These are phyloP conservation scores for Leptoxyphium fumago DNA, from an alignment of 2,329 filamentous ascomycete species.

Conservation along the genomic window DNA sequence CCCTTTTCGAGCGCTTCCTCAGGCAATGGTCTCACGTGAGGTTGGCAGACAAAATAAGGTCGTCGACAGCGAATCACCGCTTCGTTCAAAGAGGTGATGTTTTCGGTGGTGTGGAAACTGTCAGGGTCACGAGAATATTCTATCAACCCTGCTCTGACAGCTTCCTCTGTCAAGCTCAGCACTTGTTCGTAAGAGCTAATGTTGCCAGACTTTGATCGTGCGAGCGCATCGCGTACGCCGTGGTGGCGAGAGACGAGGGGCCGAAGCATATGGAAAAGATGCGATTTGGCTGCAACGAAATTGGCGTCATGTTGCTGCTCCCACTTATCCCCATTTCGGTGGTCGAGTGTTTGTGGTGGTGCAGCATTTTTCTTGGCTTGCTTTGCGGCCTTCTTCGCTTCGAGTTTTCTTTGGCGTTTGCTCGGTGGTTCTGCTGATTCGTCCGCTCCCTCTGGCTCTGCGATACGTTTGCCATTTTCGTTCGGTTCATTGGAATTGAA, in stretches of 20 bases:
- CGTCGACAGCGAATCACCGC: conserved; percentile 60
- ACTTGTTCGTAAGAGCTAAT: conserved; percentile 65
- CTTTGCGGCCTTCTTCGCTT: conserved; percentile 31
- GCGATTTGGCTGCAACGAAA: conserved; percentile 68
- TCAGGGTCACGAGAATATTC: conserved; percentile 42
- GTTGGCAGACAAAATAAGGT: conserved; percentile 84
- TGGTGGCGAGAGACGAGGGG: conserved; percentile 69
- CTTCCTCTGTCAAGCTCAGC: conserved; percentile 58
- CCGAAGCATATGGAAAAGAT: conserved; percentile 82
- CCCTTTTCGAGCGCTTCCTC: conserved; percentile 51
- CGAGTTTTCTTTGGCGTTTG: conserved; percentile 21
- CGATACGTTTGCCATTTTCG: conserved; percentile 1
- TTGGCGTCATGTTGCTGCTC: conserved; percentile 33
- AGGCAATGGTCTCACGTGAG: conserved; percentile 72
- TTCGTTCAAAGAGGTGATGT: conserved; percentile 40
- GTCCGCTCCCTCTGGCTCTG: neutral
- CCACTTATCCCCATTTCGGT: neutral
- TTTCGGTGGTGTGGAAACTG: conserved; percentile 12
- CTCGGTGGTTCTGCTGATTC: conserved; percentile 9
- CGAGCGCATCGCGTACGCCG: conserved; percentile 73
- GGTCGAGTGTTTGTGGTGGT: conserved; percentile 25
- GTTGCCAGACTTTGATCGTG: conserved; percentile 51
- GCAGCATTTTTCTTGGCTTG: conserved; percentile 31
- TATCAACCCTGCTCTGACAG: conserved; percentile 55
- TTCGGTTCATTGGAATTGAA: conserved; percentile 19